Percentiles rank a stretch among this genome's conserved stretches.
phyloP scores from a whole-genome alignment of 352 stramenopile genomes.

The Phytophthora kernoviae region DNA sequence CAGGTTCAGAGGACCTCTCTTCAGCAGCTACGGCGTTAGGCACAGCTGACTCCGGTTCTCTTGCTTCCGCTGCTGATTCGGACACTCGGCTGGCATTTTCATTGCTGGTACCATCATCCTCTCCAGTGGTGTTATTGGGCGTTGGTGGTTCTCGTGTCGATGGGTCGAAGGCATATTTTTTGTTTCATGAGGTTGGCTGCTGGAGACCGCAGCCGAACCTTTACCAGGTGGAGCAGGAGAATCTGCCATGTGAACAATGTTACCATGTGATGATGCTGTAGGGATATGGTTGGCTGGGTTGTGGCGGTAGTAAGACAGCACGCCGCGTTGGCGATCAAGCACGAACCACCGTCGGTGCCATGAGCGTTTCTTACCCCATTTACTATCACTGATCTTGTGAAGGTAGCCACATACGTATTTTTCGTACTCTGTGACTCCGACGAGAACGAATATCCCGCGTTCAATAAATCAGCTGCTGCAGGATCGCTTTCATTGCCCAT shows the following conservation, averaged over 20 bases:
- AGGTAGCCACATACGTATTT: slow-evolving; percentile 85
- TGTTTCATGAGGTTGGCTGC: slow-evolving; percentile 11
- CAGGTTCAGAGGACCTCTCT: slow-evolving; percentile 2
- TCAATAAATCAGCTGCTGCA: slow-evolving; percentile 39
- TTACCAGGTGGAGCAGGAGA: slow-evolving; percentile 27
- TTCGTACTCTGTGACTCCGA: slow-evolving; percentile 81
- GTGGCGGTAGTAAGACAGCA: slow-evolving; percentile 84
- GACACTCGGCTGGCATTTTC: slow-evolving; percentile 8
- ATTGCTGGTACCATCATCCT: slow-evolving; percentile 13
- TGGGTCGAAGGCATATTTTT: slow-evolving; percentile 24
- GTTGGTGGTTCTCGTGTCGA: neutral
- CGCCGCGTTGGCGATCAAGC: slow-evolving; percentile 68
- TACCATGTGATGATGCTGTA: slow-evolving; percentile 54
- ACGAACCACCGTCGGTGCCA: slow-evolving; percentile 90
- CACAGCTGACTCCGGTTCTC: slow-evolving; percentile 18
- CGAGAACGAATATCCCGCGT: slow-evolving; percentile 66
- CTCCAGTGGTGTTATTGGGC: neutral
- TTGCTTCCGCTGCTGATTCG: slow-evolving; percentile 22
- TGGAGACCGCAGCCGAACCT: slow-evolving; percentile 2
- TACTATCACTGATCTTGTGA: slow-evolving; percentile 87
- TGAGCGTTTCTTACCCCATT: slow-evolving; percentile 79
- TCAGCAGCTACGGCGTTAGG: slow-evolving; percentile 20
- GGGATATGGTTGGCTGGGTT: slow-evolving; percentile 80
- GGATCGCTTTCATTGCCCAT: slow-evolving; percentile 28
- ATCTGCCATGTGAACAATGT: slow-evolving; percentile 78